Conservation (phyloP, 148 eudicot species). For the Rhododendron williamsianum region DNA sequence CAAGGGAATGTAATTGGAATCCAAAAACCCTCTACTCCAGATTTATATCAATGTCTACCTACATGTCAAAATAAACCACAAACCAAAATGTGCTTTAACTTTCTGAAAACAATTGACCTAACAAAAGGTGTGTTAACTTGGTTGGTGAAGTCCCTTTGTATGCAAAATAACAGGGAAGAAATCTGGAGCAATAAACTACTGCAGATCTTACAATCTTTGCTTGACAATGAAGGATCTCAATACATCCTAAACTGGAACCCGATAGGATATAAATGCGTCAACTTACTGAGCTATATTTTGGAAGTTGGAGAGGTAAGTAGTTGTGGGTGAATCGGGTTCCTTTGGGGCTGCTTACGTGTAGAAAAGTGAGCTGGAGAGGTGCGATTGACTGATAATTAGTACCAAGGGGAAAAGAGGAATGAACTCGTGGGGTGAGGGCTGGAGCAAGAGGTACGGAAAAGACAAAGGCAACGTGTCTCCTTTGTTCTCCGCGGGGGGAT, state of each 20-base stretch:
- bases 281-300: background rate
- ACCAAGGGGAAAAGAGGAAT: no score
- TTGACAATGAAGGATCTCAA: background rate
- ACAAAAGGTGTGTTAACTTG: background rate
- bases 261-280: background rate
- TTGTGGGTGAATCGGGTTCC: no score
- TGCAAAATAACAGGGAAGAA: background rate
- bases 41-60: background rate
- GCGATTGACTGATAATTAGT: no score
- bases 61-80: background rate
- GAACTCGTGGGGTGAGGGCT: no score
- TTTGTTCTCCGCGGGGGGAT: no score
- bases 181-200: background rate
- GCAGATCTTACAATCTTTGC: background rate
- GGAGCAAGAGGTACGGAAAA: no score
- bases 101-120: background rate
- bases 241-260: background rate
- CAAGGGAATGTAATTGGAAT: background rate
- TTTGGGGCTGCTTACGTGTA: no score
- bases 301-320: background rate
- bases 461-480: no score
- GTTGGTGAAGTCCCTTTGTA: background rate
- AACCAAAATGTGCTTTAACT: background rate
- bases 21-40: background rate
- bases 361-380: no score